Conservation (phyloP, 768 basidiomycete genomes). For the Suillus ampliporus region DNA sequence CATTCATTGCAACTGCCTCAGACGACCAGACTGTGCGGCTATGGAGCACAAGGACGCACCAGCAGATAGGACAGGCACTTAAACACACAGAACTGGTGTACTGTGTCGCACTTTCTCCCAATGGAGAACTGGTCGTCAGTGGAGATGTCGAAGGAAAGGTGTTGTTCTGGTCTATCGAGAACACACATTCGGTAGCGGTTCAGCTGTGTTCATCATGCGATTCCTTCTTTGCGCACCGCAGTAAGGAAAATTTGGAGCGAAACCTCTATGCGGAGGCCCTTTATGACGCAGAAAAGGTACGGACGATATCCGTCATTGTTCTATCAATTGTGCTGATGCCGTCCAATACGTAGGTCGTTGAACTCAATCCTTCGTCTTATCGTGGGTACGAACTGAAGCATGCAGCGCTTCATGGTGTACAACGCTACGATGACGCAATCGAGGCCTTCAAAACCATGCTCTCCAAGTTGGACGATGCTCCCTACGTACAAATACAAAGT, state of each 20-base stretch:
- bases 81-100: not conserved
- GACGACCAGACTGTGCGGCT: constrained; percentile 9
- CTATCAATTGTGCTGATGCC: not conserved
- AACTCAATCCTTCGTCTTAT: not conserved
- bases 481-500: too few species aligned
- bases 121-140: not conserved
- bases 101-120: not conserved
- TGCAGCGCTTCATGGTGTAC: not conserved
- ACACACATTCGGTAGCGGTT: not conserved
- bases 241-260: too few species aligned
- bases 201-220: too few species aligned
- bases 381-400: not conserved
- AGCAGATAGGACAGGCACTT: constrained; percentile 5
- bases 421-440: too few species aligned
- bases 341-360: not conserved
- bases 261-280: not conserved
- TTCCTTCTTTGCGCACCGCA: too few species aligned
- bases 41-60: constrained; percentile 10
- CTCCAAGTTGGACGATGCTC: too few species aligned
- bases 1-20: constrained; percentile 26
- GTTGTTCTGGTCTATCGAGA: not conserved
- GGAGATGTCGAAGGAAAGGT: not conserved
- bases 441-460: too few species aligned
- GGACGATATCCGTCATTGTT: not conserved
- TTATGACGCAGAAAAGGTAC: not conserved